Evolutionary conservation across 2,329 filamentous ascomycete genomes (phyloP).

Genomic region (Botrytis deweyae): DNA sequence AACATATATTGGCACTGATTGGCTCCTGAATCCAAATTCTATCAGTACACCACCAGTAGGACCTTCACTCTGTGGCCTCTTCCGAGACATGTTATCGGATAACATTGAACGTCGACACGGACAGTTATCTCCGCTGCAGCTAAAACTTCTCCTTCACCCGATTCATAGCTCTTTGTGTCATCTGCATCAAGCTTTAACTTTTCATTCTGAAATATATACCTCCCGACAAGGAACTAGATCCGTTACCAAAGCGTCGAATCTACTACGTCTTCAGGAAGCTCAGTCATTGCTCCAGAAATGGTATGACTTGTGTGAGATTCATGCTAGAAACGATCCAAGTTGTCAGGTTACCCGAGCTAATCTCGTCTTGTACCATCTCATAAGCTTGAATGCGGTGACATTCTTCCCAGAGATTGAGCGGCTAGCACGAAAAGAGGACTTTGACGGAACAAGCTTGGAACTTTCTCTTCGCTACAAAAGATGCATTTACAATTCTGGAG

Average conservation of each 20-base stretch:
- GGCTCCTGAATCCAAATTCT: slow-evolving; percentile 34
- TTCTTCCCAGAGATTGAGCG: slow-evolving; percentile 67
- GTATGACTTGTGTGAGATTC: slow-evolving; percentile 62
- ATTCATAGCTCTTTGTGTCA: slow-evolving; percentile 65
- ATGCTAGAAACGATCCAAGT: slow-evolving; percentile 54
- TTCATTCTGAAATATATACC: slow-evolving; percentile 57
- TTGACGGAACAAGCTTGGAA: slow-evolving; percentile 53
- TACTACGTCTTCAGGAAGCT: slow-evolving; percentile 61
- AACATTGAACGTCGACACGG: slow-evolving; percentile 53
- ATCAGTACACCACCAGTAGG: slow-evolving; percentile 52
- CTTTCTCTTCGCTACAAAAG: slow-evolving; percentile 57
- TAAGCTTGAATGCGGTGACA: slow-evolving; percentile 66
- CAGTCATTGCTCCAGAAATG: slow-evolving; percentile 63
- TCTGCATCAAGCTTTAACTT: slow-evolving; percentile 62
- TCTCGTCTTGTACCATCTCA: slow-evolving; percentile 67
- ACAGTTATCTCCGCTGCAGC: slow-evolving; percentile 52
- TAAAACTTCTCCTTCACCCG: slow-evolving; percentile 67
- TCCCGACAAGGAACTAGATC: slow-evolving; percentile 47
- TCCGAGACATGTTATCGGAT: slow-evolving; percentile 66
- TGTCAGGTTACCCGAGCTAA: slow-evolving; percentile 64
- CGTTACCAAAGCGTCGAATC: slow-evolving; percentile 59
- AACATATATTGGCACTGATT: slow-evolving; percentile 52
- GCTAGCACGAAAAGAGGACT: slow-evolving; percentile 60
- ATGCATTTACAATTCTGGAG: slow-evolving; percentile 62
- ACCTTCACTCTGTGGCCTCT: slow-evolving; percentile 62